A percentile compares a stretch with the other conserved stretches of the same genome.
These are phyloP conservation scores for Pyrenophora teres DNA, from an alignment of 2,329 filamentous ascomycete genomes.

Conservation along the genomic window DNA sequence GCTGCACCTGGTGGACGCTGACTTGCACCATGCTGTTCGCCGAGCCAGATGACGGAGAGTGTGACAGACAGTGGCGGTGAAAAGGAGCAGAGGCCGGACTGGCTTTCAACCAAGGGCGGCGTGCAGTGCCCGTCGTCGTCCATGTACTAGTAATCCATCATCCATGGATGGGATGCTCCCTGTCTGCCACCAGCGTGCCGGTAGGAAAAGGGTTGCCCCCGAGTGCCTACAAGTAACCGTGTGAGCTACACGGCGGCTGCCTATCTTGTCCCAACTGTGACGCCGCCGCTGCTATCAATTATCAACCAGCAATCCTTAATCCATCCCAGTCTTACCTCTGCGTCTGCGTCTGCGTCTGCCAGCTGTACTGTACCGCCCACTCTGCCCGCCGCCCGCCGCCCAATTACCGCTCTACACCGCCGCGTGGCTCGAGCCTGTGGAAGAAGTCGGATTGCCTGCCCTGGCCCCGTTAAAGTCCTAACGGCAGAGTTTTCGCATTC, in stretches of 20 bases:
- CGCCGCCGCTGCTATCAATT: conserved; percentile 4
- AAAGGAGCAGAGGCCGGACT: neutral
- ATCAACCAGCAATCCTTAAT: too few species aligned
- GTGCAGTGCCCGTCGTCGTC: too few species aligned
- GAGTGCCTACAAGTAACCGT: neutral
- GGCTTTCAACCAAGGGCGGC: too few species aligned
- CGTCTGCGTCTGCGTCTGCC: too few species aligned
- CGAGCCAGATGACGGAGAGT: conserved; percentile 11
- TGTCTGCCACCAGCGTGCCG: neutral
- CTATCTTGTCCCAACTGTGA: conserved; percentile 13
- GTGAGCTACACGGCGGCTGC: conserved; percentile 24
- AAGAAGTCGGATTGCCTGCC: conserved; percentile 37
- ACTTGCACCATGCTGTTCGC: conserved; percentile 13
- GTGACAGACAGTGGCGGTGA: conserved; percentile 17
- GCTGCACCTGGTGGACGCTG: conserved; percentile 14
- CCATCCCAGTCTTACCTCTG: neutral
- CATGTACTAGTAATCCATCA: too few species aligned
- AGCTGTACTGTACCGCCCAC: too few species aligned
- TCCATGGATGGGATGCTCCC: neutral
- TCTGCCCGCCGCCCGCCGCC: conserved; percentile 14
- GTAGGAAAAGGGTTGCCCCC: neutral
- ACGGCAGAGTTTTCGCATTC: conserved; percentile 44
- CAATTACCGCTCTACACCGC: conserved; percentile 34
- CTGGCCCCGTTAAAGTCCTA: conserved; percentile 41
- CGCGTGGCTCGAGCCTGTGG: conserved; percentile 27